Base-by-base conservation (phyloP, 2,329 filamentous ascomycete genomes). In the Clonostachys sp. region DNA sequence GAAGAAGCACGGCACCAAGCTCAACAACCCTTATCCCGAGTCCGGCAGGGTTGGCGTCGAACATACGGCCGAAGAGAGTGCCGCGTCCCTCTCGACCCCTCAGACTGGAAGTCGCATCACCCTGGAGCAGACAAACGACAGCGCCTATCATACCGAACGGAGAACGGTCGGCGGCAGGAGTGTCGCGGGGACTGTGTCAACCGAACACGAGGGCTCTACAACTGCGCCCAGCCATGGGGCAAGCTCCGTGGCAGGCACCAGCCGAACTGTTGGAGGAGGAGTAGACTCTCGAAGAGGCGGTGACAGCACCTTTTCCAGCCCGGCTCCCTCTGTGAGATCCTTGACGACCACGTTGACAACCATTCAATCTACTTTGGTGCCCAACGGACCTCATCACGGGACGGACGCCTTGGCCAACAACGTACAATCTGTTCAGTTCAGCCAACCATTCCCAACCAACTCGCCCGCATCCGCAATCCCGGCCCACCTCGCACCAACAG, bases 21-120 rank as follows among this genome's bases (percentile, higher is more conserved):
- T 86, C 65, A 95, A 96, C 74, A 92, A 92, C 62, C 91, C 91
- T n/a, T 96, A 96, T 61, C 89, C 89, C 9, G 79, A 92, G 57
- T 95, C 90, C 3, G 88, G 87, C 49, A 78, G 78, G 41, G 61
- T 82, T 49, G 55, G 60, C 48, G 50, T 49, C 47, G 50, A 53
- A 48, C 51, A 52, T 24, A 54, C 51, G 34, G 51, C 48, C 43
- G 57, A 55, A 57, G 73, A 72, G 48, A 80, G 76, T 61, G 74
- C 73, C 41, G 69, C 71, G 46, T 83, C 80, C 4, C 74, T 80
- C 50, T 75, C 77, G 58, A 85, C 71, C 48, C 79, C 68, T 12
- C 77, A 69, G n/a, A 81, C 68, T 55, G 75, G 67, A 46, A 78
- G 76, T 59, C 67, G 72, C 50, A 69, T 73, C 13, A 84, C 83